phyloP scores from a whole-genome alignment of 2,329 filamentous ascomycete species.

The Trichophyton simii region DNA sequence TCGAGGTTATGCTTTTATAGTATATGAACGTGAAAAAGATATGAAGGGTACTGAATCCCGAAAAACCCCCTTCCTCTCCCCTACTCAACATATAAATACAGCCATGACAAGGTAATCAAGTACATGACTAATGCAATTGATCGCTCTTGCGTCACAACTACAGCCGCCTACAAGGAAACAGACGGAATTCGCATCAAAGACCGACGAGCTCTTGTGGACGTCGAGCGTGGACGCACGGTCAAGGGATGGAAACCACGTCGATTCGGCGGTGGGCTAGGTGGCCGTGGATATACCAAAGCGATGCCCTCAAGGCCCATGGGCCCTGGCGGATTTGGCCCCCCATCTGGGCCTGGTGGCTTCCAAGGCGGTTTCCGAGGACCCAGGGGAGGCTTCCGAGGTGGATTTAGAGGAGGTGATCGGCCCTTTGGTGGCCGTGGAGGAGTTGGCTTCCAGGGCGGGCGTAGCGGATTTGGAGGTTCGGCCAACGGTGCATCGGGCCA shows the following conservation, averaged over 20 bases:
- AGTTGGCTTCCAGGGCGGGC: constrained; percentile 47
- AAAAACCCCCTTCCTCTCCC: constrained; percentile 22
- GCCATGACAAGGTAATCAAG: constrained; percentile 16
- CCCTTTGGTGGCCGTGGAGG: constrained; percentile 40
- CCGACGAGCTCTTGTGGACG: constrained; percentile 82
- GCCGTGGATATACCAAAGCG: constrained; percentile 81
- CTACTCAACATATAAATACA: background rate
- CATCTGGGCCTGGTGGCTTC: constrained; percentile 45
- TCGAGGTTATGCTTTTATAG: constrained; percentile 88
- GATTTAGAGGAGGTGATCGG: constrained; percentile 43
- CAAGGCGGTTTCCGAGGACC: constrained; percentile 38
- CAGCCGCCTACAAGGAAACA: constrained; percentile 80
- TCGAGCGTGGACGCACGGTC: constrained; percentile 88
- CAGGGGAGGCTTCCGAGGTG: constrained; percentile 38
- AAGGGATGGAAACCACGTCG: constrained; percentile 86
- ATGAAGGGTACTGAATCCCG: constrained; percentile 73
- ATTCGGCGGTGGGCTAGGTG: constrained; percentile 82
- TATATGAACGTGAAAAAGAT: constrained; percentile 93
- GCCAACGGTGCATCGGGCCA: constrained; percentile 24
- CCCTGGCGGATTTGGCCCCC: constrained; percentile 45
- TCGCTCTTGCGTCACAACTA: constrained; percentile 29
- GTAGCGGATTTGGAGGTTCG: constrained; percentile 35
- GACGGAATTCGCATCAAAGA: constrained; percentile 91
- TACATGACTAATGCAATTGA: constrained; percentile 26
- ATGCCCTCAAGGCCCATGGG: constrained; percentile 57